phyloP scores from a whole-genome alignment of 2,329 filamentous ascomycete species.

The Metarhizium humberi region DNA sequence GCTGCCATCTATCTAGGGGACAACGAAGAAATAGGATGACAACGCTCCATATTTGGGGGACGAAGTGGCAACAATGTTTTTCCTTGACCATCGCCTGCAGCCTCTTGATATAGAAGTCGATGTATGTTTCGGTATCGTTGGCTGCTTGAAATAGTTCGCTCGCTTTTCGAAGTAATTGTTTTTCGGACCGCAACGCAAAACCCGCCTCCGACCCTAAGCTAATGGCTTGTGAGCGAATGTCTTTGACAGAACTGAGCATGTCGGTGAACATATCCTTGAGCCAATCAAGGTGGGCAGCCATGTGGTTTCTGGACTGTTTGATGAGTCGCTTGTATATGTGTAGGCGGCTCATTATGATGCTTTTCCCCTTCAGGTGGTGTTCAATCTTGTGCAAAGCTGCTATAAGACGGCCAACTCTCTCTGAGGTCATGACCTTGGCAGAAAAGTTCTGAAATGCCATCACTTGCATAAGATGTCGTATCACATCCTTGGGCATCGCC shows the following conservation, averaged over 20 bases:
- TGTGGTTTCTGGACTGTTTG: slow-evolving; percentile 58
- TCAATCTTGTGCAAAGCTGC: slow-evolving; percentile 63
- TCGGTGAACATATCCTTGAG: slow-evolving; percentile 72
- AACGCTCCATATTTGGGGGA: slow-evolving; percentile 85
- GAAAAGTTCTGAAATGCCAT: slow-evolving; percentile 74
- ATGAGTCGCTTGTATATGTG: slow-evolving; percentile 71
- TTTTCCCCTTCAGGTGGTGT: slow-evolving; percentile 67
- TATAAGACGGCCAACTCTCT: slow-evolving; percentile 63
- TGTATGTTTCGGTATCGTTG: slow-evolving; percentile 49
- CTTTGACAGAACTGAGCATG: slow-evolving; percentile 68
- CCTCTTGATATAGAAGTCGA: slow-evolving; percentile 57
- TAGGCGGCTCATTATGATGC: slow-evolving; percentile 67
- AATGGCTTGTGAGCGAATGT: slow-evolving; percentile 68
- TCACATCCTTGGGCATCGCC: slow-evolving; percentile 63
- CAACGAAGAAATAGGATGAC: slow-evolving; percentile 68
- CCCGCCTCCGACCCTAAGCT: slow-evolving; percentile 63
- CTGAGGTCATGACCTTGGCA: slow-evolving; percentile 60
- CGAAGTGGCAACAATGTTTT: slow-evolving; percentile 41
- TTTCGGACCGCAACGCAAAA: slow-evolving; percentile 59
- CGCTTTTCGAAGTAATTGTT: slow-evolving; percentile 56
- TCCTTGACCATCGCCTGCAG: slow-evolving; percentile 61
- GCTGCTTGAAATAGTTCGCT: slow-evolving; percentile 50
- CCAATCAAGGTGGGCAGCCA: slow-evolving; percentile 70
- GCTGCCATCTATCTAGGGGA: slow-evolving; percentile 59
- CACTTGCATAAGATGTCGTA: slow-evolving; percentile 71